A percentile compares a stretch with the other conserved stretches of the same genome.
Conservation (phyloP, 495 filamentous ascomycete genomes). For the Aspergillus avenaceus region DNA sequence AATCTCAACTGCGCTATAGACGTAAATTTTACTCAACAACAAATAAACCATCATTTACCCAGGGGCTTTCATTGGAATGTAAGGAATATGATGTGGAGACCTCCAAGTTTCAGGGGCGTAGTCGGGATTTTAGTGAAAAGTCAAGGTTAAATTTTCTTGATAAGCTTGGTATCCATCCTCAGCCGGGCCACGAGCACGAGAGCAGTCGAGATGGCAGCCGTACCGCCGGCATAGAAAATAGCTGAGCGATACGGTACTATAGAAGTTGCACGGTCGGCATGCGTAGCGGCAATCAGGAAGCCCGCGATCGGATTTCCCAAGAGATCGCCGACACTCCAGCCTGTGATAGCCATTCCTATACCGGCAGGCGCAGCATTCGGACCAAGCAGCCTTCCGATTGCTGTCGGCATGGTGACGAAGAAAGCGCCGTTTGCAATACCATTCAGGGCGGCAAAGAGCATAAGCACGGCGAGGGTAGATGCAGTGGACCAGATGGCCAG, state of each 20-base stretch:
- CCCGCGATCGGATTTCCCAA: background rate
- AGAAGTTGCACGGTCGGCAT: background rate
- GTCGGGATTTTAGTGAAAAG: too few relatives aligned
- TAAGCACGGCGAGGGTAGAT: background rate
- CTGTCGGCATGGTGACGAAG: background rate
- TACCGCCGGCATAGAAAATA: too few relatives aligned
- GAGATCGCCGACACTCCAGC: background rate
- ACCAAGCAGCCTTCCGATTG: background rate
- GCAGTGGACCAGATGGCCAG: background rate
- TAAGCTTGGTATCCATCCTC: background rate
- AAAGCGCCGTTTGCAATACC: constrained; percentile 1
- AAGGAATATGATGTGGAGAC: too few relatives aligned
- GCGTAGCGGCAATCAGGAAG: background rate
- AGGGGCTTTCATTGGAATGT: too few relatives aligned
- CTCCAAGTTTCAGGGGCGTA: too few relatives aligned
- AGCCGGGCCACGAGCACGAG: background rate
- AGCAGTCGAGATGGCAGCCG: too few relatives aligned
- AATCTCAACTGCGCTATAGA: too few relatives aligned
- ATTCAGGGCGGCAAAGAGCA: constrained; percentile 1
- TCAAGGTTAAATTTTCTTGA: background rate
- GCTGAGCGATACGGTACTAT: too few relatives aligned
- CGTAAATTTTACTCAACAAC: too few relatives aligned
- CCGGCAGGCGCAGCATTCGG: background rate
- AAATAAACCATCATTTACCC: too few relatives aligned
- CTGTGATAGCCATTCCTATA: background rate